Base-by-base conservation (phyloP, 306 rosid genomes). In the Glycine soja region DNA sequence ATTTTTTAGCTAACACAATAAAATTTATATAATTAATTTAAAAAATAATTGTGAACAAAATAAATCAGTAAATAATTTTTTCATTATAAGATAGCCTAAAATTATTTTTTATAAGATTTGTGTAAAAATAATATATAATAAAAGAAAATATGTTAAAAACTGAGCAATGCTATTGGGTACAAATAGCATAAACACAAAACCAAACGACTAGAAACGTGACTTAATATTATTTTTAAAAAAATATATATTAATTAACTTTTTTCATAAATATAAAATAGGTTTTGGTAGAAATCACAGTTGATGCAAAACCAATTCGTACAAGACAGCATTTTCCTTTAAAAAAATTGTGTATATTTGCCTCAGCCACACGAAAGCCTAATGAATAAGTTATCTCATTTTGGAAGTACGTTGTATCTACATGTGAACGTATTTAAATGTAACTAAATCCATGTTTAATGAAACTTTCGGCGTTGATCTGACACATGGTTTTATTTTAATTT, bases 391-490 rank as follows among this genome's bases (percentile, higher is more conserved):
- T n/a, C 51, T 24, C 36, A 45, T 15, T 47, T 10, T 10, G 15
- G 42, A 24, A 16, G 74, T 69, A 5, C 6, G 56, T 46, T 56
- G 10, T 46, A 24, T n/a, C 7, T 42, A n/a, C 30, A 18, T 10
- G 69, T 14, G 38, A 69, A 7, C 12, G 8, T 45, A 32, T 68
- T 36, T 38, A 70, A 79, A 34, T 24, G 64, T 46, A 30, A 11
- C 67, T 12, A 58, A 24, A 61, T 48, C 45, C 54, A 42, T 3
- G 61, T 51, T 51, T 63, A 38, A 53, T 73, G 30, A 42, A 40
- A 43, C 59, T 38, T 79, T 69, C 40, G 58, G 59, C 6, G 70
- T 19, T 19, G 54, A 12, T 46, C 16, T 15, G 58, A 59, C 72
- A 57, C n/a, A 57, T 57, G 58, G 67, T 38, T 61, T 46, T 2